Evolutionary conservation across 495 filamentous ascomycete species (phyloP).

Genomic region (Podospora pseudoanserina): DNA sequence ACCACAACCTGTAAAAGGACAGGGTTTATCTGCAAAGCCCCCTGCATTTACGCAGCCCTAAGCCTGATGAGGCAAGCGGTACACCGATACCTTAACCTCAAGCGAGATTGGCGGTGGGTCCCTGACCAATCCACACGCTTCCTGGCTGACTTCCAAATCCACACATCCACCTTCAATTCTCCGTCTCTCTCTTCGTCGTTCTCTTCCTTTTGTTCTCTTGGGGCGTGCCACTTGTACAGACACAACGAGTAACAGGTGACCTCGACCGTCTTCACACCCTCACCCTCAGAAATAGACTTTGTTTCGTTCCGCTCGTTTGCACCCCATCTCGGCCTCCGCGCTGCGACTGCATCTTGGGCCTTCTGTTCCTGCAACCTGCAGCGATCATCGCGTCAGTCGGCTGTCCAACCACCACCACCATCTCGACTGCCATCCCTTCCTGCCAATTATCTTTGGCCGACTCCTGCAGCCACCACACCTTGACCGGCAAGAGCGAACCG

Average conservation of each 20-base stretch:
- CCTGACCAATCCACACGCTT: slow-evolving; percentile 25
- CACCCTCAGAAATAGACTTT: slow-evolving; percentile 10
- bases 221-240: background rate
- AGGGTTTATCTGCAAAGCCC: slow-evolving; percentile 13
- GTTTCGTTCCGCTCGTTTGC: slow-evolving; percentile 10
- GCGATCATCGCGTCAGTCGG: background rate
- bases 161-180: slow-evolving; percentile 18
- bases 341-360: slow-evolving; percentile 12
- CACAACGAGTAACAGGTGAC: background rate
- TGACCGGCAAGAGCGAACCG: slow-evolving; percentile 24
- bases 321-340: slow-evolving; percentile 7
- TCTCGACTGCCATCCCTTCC: background rate
- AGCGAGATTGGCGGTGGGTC: slow-evolving; percentile 36
- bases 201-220: slow-evolving; percentile 13
- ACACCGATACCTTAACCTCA: slow-evolving; percentile 29
- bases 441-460: slow-evolving; percentile 7
- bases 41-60: slow-evolving; percentile 22
- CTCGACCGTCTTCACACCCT: slow-evolving; percentile 8
- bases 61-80: slow-evolving; percentile 26
- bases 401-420: slow-evolving; percentile 14
- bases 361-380: slow-evolving; percentile 19
- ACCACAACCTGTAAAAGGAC: background rate
- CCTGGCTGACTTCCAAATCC: slow-evolving; percentile 18
- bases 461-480: background rate
- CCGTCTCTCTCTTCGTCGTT: slow-evolving; percentile 17